Evolutionary conservation across 2,329 filamentous ascomycete genomes (phyloP).

Genomic region (Cladosporium sp.): DNA sequence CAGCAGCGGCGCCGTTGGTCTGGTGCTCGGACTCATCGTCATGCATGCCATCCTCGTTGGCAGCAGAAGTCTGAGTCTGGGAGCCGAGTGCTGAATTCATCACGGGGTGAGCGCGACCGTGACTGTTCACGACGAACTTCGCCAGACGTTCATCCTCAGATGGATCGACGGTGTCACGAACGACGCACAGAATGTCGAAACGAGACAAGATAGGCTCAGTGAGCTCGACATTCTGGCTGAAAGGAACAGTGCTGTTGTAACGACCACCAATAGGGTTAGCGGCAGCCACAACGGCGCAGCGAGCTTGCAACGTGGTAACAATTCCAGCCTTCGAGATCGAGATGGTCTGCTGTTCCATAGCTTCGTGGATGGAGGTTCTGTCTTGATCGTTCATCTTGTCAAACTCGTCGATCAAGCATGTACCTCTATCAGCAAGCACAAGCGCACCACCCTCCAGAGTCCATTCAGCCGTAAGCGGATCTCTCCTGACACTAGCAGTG

Average conservation of each 20-base stretch:
- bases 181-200: constrained; percentile 96
- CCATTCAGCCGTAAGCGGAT: constrained; percentile 95
- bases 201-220: constrained; percentile 96
- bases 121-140: constrained; percentile 89
- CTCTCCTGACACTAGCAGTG: constrained; percentile 90
- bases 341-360: constrained; percentile 99
- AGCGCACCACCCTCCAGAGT: constrained; percentile 93
- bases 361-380: constrained; percentile 96
- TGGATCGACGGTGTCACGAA: constrained; percentile 91
- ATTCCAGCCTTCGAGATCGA: constrained; percentile 99
- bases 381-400: constrained; percentile 99
- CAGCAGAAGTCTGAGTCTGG: constrained; percentile 36
- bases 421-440: constrained; percentile 90
- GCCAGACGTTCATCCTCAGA: constrained; percentile 88
- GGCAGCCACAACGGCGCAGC: constrained; percentile 92
- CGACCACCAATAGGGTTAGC: constrained; percentile 95
- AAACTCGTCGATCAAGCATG: constrained; percentile 96
- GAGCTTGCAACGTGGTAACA: constrained; percentile 91
- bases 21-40: constrained; percentile 46
- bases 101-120: constrained; percentile 79
- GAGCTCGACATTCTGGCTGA: constrained; percentile 92
- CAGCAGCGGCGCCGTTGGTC: constrained; percentile 34
- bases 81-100: constrained; percentile 32
- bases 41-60: constrained; percentile 57
- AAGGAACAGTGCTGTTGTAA: constrained; percentile 94